These are phyloP conservation scores for Xerocomellus intermedius DNA, from an alignment of 768 basidiomycete species.

Conservation along the genomic window DNA sequence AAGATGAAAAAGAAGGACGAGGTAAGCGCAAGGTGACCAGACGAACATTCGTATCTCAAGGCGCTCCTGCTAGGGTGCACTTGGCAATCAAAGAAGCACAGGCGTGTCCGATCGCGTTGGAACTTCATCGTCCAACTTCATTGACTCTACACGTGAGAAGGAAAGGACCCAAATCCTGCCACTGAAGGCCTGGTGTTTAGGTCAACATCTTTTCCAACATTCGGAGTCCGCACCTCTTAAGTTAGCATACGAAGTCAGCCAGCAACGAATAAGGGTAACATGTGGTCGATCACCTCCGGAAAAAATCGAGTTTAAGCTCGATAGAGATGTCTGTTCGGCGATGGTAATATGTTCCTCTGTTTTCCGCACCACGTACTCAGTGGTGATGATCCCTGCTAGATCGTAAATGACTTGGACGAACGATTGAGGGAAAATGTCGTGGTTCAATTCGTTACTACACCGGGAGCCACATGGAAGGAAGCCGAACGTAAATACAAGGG, in stretches of 20 bases:
- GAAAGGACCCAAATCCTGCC: constrained; percentile 14
- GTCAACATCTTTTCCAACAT: constrained; percentile 17
- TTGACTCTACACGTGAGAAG: constrained; percentile 14
- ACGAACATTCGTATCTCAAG: constrained; percentile 1
- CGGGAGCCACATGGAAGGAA: constrained; percentile 4
- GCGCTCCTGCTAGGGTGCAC: constrained; percentile 3
- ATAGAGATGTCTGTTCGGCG: constrained; percentile 9
- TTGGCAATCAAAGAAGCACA: background rate
- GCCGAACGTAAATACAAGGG: constrained; percentile 12
- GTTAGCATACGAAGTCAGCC: constrained; percentile 13
- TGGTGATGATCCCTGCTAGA: constrained; percentile 8
- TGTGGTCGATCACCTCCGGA: constrained; percentile 11
- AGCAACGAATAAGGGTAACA: constrained; percentile 8
- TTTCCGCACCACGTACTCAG: background rate
- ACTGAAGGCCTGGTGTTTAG: constrained; percentile 30
- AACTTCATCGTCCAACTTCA: constrained; percentile 30
- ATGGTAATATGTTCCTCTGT: constrained; percentile 13
- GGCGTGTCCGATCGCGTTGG: constrained; percentile 17
- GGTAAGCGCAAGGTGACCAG: constrained; percentile 16
- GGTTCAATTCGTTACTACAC: constrained; percentile 17
- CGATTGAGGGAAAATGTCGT: constrained; percentile 20
- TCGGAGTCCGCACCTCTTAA: constrained; percentile 9
- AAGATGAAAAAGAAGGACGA: constrained; percentile 27
- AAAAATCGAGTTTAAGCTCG: constrained; percentile 16
- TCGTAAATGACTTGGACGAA: constrained; percentile 18